Evolutionary conservation across 306 rosid genomes (phyloP), one percentile per base, ranked within the genome.

Genomic region (Luffa aegyptiaca): DNA sequence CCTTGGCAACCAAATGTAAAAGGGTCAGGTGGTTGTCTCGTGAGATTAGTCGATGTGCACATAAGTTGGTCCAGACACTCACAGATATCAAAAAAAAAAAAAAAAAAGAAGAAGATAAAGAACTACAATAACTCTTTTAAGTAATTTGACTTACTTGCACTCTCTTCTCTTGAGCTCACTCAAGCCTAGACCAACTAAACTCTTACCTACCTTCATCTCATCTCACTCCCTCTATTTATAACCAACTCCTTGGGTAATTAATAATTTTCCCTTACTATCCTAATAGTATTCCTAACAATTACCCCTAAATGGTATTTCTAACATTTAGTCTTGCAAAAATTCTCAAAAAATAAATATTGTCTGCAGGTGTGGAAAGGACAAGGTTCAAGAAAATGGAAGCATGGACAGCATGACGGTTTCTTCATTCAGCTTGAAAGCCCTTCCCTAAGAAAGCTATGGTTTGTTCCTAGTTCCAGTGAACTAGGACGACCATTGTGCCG

Each of bases 291-390:
- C 31, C 31, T 65, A 17, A 17, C 11, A 37, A 36, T 64, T 36
- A 37, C 13, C 46, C 13, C 46, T 36, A 64, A 64, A 16, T 6
- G 21, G 48, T 17, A 16, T 37, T 64, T 8, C 46, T 6, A 36
- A 65, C 26, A 1, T 65, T 37, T 65, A 26, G 4, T 71, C 26
- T 31, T 31, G 44, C 20, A 73, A 31, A 51, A 14, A 35, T 8
- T 74, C 45, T 74, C 45, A 74, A 33, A 10, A 5, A 4, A 8
- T 33, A 51, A 51, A 4, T 16, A 33, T 33, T 49, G 13, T 74
- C 81, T 83, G 79, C 89, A 96, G 99, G 96, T 96, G 65, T 96
- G 99, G 99, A 96, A 93, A 85, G 99, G 99, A 49, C 98, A 93
- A 86, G 99, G 99, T 80, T 86, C 93, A 78, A 89, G 98, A 81